Evolutionary conservation across 768 basidiomycete species (phyloP), one percentile per base, ranked within the genome.

Genomic region (Neoboletus subvelutipes): DNA sequence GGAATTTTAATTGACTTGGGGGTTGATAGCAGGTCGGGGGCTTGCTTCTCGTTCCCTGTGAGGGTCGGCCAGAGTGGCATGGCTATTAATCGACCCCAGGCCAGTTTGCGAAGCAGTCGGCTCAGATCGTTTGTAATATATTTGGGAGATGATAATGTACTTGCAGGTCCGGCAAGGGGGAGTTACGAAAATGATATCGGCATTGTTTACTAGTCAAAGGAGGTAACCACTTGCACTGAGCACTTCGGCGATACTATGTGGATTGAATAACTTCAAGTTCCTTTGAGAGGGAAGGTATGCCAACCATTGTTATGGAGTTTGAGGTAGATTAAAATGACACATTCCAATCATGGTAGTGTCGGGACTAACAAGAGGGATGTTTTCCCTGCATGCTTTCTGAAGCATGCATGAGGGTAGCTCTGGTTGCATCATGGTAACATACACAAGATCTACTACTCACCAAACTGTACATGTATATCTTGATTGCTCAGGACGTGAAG

Each of bases 41-140:
- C 79, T 22, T 80, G 78, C 9, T 71, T 60, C 63, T 84, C 79
- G 2, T 66, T 57, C 26, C 79, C 73, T 28, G 62, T 71, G 33
- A 85, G 58, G 4, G 78, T 80, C 26, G 83, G 54, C 40, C 71
- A 64, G 11, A 85, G 66, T 9, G 82, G 82, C 4, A 85, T 75
- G 0, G 78, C 75, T 11, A 78, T 78, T 8, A 80, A 81, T 22
- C 78, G 64, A n/a, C 82, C 75, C 64, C 76, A 83, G 5, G 72
- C 76, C 17, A 83, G 72, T 82, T 84, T 54, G 42, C 2, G 18
- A 42, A 41, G 41, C 3, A 17, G 10, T 54, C 31, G n/a, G 41
- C 26, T 24, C 3, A n/a, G 45, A 22, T 20, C 3, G 17, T 13
- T 1, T 18, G 8, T 22, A 36, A 13, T 34, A 36, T 2, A 42